Evolutionary conservation across 805 yeast genomes (phyloP), one percentile per base, ranked within the genome.

Genomic region (Pichia nakasei): DNA sequence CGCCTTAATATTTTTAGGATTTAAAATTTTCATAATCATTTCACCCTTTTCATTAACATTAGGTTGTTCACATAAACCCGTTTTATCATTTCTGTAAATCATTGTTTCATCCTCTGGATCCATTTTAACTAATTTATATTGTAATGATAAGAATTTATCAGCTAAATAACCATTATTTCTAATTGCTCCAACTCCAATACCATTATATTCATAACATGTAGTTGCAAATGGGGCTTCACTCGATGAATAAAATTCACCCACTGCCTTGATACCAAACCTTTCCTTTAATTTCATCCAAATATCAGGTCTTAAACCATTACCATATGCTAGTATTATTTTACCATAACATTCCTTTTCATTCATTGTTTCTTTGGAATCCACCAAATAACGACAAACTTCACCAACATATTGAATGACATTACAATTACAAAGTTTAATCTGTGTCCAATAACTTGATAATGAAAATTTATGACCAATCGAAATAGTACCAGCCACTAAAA

Each of bases 381-480:
- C 63, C 47, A 89, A 69, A 57, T 88, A 91, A 39, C 97, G 75
- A 61, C 97, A 86, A 27, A 87, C 88, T 63, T 89, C 97, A 17
- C 97, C 97, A 17, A 89, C 97, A 55, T 89, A 89, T 63, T 89
- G 96, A 43, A 87, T 74, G 49, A 85, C 85, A 4, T 95, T 85
- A 3, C 96, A 85, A 2, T 69, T 63, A 13, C 80, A 63, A 31
- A 85, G 57, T 51, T 72, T 78, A 3, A 83, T 89, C 63, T 91
- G 96, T 17, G 88, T 81, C 97, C 97, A 89, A 62, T 85, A 87
- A 4, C 85, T 76, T 4, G 82, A 71, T 7, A 91, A 80, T 1
- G 95, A 84, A 60, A 91, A 89, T 60, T 84, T 85, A 50, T 80
- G 80, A 22, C 91, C 80, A 21, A 91, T 61, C 0, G 93, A 84